These are phyloP conservation scores for Scheffersomyces lignicola DNA, from an alignment of 1,139 yeast genomes.

Conservation along the genomic window DNA sequence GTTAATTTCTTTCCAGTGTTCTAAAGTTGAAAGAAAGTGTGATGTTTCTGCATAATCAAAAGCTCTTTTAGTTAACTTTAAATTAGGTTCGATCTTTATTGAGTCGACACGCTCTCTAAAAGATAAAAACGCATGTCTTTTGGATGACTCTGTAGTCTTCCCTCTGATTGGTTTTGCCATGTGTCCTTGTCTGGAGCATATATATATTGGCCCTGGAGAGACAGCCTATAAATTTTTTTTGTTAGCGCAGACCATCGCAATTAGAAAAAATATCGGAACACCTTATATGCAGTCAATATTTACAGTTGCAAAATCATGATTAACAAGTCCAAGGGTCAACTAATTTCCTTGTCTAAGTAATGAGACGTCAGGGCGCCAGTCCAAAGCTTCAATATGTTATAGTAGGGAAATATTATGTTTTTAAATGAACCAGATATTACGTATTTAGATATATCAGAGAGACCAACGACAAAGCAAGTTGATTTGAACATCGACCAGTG, in stretches of 20 bases:
- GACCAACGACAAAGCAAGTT: too few relatives aligned
- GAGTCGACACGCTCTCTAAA: conserved; percentile 83
- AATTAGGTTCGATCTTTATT: conserved; percentile 80
- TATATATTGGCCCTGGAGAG: too few relatives aligned
- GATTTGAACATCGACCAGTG: too few relatives aligned
- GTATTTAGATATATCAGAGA: too few relatives aligned
- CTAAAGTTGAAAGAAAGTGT: conserved; percentile 74
- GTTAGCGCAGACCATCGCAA: conserved; percentile 1
- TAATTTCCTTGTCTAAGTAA: too few relatives aligned
- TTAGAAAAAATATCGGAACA: neutral
- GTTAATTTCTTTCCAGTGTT: conserved; percentile 88
- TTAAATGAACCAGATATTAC: too few relatives aligned
- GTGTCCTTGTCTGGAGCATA: neutral
- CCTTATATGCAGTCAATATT: conserved; percentile 1
- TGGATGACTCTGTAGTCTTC: conserved; percentile 54
- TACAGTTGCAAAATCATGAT: too few relatives aligned
- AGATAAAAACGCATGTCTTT: conserved; percentile 67
- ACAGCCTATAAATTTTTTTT: neutral
- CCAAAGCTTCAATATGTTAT: too few relatives aligned
- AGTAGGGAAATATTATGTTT: too few relatives aligned
- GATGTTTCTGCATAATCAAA: conserved; percentile 75
- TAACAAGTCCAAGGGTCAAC: too few relatives aligned
- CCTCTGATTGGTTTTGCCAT: conserved; percentile 14
- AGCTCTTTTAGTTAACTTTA: conserved; percentile 61
- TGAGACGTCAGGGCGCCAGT: too few relatives aligned